These are phyloP conservation scores for Cardamine chenopodiifolia DNA, from an alignment of 345 rosid species.

Conservation along the genomic window DNA sequence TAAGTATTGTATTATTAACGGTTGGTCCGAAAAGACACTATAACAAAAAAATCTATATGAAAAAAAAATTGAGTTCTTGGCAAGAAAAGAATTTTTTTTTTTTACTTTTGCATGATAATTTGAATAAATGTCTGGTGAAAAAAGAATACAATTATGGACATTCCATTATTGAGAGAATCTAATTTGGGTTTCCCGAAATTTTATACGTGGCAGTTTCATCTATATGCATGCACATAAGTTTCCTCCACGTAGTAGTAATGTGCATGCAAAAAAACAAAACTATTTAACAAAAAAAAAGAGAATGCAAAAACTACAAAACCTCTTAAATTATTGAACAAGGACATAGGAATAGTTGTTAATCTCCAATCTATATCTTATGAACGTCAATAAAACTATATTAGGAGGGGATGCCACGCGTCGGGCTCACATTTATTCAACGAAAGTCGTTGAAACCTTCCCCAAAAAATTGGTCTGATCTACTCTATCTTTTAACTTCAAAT, in stretches of 20 bases:
- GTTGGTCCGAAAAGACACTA: too few relatives aligned
- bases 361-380: neutral
- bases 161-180: conserved; percentile 4
- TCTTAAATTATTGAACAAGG: neutral
- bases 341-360: neutral
- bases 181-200: neutral
- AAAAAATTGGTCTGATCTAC: conserved; percentile 1
- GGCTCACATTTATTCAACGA: conserved; percentile 10
- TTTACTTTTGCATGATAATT: neutral
- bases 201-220: conserved; percentile 29
- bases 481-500: conserved; percentile 5
- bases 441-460: conserved; percentile 9
- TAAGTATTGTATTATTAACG: too few relatives aligned
- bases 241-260: conserved; percentile 23
- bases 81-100: too few relatives aligned
- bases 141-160: neutral
- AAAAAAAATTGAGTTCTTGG: neutral
- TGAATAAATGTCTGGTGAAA: neutral
- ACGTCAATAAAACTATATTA: neutral
- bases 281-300: too few relatives aligned
- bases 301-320: too few relatives aligned
- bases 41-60: too few relatives aligned
- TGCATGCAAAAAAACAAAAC: conserved; percentile 4
- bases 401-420: conserved; percentile 19
- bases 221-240: conserved; percentile 10